Percentiles rank a stretch among this genome's conserved stretches.
phyloP scores from a whole-genome alignment of 2,329 filamentous ascomycete species.

The Claviceps pazoutovae region DNA sequence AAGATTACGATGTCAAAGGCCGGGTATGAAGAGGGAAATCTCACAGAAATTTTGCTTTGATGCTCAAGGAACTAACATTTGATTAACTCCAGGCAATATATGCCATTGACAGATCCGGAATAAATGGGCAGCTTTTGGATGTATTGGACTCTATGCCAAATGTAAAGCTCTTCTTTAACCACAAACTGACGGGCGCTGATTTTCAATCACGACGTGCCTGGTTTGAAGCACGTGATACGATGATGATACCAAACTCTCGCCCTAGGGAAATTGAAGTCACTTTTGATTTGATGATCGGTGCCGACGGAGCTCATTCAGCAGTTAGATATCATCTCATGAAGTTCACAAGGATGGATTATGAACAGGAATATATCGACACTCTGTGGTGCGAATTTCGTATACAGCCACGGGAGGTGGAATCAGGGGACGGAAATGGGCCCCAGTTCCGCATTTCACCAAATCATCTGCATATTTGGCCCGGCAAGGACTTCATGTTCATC shows the following conservation, averaged over 20 bases:
- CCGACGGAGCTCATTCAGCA: slow-evolving; percentile 88
- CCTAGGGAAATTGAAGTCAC: slow-evolving; percentile 60
- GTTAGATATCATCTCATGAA: slow-evolving; percentile 94
- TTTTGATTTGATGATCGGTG: slow-evolving; percentile 91
- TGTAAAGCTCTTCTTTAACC: slow-evolving; percentile 82
- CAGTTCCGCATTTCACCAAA: slow-evolving; percentile 75
- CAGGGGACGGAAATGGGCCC: slow-evolving; percentile 18
- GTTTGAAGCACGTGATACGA: slow-evolving; percentile 52
- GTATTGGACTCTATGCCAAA: slow-evolving; percentile 74
- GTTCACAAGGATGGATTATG: slow-evolving; percentile 75
- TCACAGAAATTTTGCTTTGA: no score
- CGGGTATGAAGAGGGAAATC: slow-evolving; percentile 41
- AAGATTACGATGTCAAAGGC: slow-evolving; percentile 81
- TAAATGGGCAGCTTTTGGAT: slow-evolving; percentile 77
- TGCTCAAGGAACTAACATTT: not conserved
- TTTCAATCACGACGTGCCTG: slow-evolving; percentile 69
- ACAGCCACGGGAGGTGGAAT: slow-evolving; percentile 29
- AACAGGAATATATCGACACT: slow-evolving; percentile 90
- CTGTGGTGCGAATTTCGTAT: slow-evolving; percentile 96
- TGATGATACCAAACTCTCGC: slow-evolving; percentile 25
- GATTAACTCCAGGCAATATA: slow-evolving; percentile 50
- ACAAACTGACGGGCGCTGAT: slow-evolving; percentile 84
- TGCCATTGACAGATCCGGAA: slow-evolving; percentile 68
- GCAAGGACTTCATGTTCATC: slow-evolving; percentile 93
- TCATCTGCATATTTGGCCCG: slow-evolving; percentile 95